A percentile compares a stretch with the other conserved stretches of the same genome.
phyloP scores from a whole-genome alignment of 495 filamentous ascomycete species.

The Sordaria brevicollis region DNA sequence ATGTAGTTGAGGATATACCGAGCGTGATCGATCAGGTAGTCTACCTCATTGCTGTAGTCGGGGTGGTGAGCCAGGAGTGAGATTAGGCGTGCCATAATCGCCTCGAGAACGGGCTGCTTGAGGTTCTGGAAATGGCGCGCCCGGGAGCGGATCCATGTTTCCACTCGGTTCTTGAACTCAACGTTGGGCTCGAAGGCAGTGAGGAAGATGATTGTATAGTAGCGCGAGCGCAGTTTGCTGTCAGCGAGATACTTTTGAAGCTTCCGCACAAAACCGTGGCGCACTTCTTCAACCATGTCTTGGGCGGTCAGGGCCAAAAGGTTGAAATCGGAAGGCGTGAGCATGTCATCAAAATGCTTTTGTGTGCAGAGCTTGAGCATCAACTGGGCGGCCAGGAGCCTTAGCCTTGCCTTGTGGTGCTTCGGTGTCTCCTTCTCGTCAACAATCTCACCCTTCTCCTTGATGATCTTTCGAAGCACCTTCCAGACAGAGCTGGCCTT shows the following conservation, averaged over 20 bases:
- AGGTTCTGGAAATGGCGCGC: constrained; percentile 41
- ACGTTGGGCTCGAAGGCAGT: constrained; percentile 77
- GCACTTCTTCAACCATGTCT: constrained; percentile 61
- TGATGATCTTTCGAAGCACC: constrained; percentile 64
- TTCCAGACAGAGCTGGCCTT: constrained; percentile 61
- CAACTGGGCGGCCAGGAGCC: constrained; percentile 71
- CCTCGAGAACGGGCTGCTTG: constrained; percentile 63
- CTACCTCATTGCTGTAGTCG: constrained; percentile 62
- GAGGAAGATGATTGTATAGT: constrained; percentile 80
- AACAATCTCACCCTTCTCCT: constrained; percentile 66
- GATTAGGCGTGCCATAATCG: constrained; percentile 72
- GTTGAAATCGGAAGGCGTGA: constrained; percentile 67
- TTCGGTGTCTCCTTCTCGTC: constrained; percentile 62
- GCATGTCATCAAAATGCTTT: constrained; percentile 63
- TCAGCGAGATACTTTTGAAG: constrained; percentile 78
- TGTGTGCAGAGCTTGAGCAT: constrained; percentile 73
- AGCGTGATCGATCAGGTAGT: constrained; percentile 67
- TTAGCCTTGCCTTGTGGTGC: constrained; percentile 63
- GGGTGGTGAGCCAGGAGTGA: constrained; percentile 91
- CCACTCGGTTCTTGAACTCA: constrained; percentile 56
- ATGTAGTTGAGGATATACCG: constrained; percentile 87
- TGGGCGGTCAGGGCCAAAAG: constrained; percentile 68
- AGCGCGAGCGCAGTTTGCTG: constrained; percentile 58
- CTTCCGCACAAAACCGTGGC: constrained; percentile 66
- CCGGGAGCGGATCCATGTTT: constrained; percentile 84